Base-by-base conservation (phyloP, 257 asterid genomes). In the Verbena officinalis region DNA sequence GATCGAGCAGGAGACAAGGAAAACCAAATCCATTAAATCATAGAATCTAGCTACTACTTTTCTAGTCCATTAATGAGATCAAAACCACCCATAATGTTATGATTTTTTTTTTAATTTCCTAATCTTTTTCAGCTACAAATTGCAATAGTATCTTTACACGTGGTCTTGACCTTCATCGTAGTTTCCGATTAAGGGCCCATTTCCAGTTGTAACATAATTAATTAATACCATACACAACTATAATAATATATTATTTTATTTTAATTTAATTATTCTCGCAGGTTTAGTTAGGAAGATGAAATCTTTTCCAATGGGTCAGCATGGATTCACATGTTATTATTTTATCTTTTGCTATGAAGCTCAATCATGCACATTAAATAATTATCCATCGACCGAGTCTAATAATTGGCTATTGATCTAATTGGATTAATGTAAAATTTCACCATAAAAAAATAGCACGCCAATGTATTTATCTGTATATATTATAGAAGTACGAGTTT, bases 71-170 rank as follows among this genome's bases (percentile, higher is more conserved):
- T n/a, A n/a, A n/a, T n/a, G n/a, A n/a, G n/a, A n/a, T n/a, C n/a
- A n/a, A n/a, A n/a, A n/a, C n/a, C n/a, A n/a, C n/a, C n/a, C n/a
- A n/a, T n/a, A n/a, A n/a, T n/a, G n/a, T n/a, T n/a, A n/a, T n/a
- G n/a, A n/a, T n/a, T n/a, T n/a, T n/a, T n/a, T n/a, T n/a, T n/a
- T n/a, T n/a, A n/a, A n/a, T n/a, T n/a, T n/a, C n/a, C n/a, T n/a
- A n/a, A n/a, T n/a, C n/a, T n/a, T n/a, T n/a, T n/a, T n/a, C n/a
- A n/a, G n/a, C n/a, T n/a, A n/a, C n/a, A n/a, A 9, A 14, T 19
- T n/a, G 39, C 22, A 36, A 22, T 33, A 68, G 87, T 57, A 82
- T 82, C 83, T 68, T 82, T 43, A 82, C 84, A 74, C 83, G 83
- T 76, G 80, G 64, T 36, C 38, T 59, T 33, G 50, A 72, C 75